Evolutionary conservation across 805 yeast genomes (phyloP).

Genomic region (Pichia sporocuriosa): DNA sequence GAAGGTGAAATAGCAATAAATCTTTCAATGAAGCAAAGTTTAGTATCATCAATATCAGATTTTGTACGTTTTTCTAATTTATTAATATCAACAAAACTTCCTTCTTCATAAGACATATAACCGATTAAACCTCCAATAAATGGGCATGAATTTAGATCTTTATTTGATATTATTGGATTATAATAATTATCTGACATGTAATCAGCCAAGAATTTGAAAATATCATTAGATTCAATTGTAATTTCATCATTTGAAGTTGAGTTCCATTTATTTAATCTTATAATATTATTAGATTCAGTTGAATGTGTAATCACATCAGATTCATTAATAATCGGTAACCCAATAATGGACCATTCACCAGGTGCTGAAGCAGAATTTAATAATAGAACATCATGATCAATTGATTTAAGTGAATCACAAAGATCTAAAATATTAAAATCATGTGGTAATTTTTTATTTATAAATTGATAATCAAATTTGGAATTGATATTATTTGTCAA

Average conservation of each 20-base stretch:
- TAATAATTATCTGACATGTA: constrained; percentile 37
- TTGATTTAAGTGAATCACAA: constrained; percentile 38
- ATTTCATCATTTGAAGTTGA: not conserved
- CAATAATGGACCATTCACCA: constrained; percentile 85
- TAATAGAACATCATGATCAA: constrained; percentile 44
- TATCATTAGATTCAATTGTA: constrained; percentile 17
- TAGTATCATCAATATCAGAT: constrained; percentile 58
- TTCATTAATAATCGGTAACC: constrained; percentile 45
- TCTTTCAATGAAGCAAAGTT: constrained; percentile 64
- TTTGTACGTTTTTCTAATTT: constrained; percentile 34
- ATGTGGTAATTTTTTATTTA: constrained; percentile 6
- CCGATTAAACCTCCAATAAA: constrained; percentile 93
- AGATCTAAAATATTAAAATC: constrained; percentile 26
- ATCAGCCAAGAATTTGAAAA: constrained; percentile 49
- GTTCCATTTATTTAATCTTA: constrained; percentile 29
- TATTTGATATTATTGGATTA: constrained; percentile 23
- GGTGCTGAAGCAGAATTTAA: constrained; percentile 78
- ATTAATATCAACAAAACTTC: constrained; percentile 38
- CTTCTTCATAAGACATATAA: constrained; percentile 81
- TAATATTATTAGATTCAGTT: constrained; percentile 32
- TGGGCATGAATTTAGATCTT: constrained; percentile 43
- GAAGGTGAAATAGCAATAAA: constrained; percentile 48
- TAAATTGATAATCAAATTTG: constrained; percentile 15
- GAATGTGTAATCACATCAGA: constrained; percentile 57
- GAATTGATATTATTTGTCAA: constrained; percentile 5